These are phyloP conservation scores for Jackrogersella multiformis DNA, from an alignment of 495 filamentous ascomycete species.

Conservation along the genomic window DNA sequence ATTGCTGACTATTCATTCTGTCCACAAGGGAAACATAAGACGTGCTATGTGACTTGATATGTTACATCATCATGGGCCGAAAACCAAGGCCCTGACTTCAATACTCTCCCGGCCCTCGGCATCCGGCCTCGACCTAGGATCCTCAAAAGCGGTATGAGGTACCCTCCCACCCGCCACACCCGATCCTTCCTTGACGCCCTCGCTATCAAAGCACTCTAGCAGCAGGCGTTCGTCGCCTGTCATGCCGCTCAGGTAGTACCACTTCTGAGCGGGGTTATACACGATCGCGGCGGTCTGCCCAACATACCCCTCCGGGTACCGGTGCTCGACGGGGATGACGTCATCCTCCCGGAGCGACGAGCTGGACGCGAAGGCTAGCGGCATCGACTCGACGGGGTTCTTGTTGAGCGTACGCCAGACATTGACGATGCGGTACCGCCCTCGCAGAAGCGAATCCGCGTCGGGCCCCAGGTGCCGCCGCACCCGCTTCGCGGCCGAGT, in stretches of 20 bases:
- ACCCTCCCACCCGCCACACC: constrained; percentile 69
- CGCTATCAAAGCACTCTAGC: constrained; percentile 83
- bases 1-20: constrained; percentile 3
- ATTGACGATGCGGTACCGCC: constrained; percentile 83
- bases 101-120: constrained; percentile 79
- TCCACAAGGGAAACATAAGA: not conserved
- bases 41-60: not conserved
- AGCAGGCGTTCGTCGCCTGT: constrained; percentile 75
- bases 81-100: constrained; percentile 84
- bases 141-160: constrained; percentile 83
- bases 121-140: constrained; percentile 70
- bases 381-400: constrained; percentile 72
- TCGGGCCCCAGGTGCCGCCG: constrained; percentile 67
- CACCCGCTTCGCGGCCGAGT: constrained; percentile 72
- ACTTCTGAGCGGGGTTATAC: constrained; percentile 67
- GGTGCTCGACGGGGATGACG: constrained; percentile 75
- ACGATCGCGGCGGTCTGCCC: constrained; percentile 82
- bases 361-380: constrained; percentile 76
- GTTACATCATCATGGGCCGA: constrained; percentile 60
- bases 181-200: constrained; percentile 56
- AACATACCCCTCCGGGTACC: constrained; percentile 72
- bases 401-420: constrained; percentile 82
- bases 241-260: constrained; percentile 86
- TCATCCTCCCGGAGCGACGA: constrained; percentile 68
- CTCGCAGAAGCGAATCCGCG: constrained; percentile 64